phyloP scores from a whole-genome alignment of 306 rosid species.

The Dicorynia guianensis region DNA sequence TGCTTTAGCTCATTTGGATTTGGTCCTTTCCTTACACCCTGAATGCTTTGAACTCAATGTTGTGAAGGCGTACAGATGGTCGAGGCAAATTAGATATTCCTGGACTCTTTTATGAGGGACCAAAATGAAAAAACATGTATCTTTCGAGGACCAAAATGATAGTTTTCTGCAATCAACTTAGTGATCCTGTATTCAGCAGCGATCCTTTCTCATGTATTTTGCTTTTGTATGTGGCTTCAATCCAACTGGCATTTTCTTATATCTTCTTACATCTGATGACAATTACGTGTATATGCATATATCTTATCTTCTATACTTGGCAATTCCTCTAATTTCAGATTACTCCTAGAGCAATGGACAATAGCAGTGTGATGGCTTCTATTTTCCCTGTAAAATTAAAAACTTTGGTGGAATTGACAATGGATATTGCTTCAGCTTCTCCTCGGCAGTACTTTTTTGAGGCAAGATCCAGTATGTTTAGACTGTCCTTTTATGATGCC shows the following conservation, averaged over 20 bases:
- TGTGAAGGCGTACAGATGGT: no score
- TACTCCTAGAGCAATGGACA: slow-evolving; percentile 54
- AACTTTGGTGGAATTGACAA: slow-evolving; percentile 74
- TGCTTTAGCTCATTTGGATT: no score
- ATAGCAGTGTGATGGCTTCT: slow-evolving; percentile 38
- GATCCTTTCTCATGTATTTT: not conserved
- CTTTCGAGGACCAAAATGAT: no score
- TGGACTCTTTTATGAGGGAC: no score
- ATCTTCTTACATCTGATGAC: slow-evolving; percentile 11
- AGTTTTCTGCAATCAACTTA: not conserved
- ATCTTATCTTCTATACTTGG: slow-evolving; percentile 18
- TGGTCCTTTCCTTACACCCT: no score
- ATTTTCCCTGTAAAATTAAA: slow-evolving; percentile 64
- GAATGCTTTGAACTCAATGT: no score
- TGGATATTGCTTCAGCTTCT: slow-evolving; percentile 94
- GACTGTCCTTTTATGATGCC: slow-evolving; percentile 37
- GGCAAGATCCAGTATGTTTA: slow-evolving; percentile 73
- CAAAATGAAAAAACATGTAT: no score
- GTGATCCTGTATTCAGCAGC: slow-evolving; percentile 3
- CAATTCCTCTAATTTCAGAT: slow-evolving; percentile 60
- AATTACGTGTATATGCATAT: not conserved
- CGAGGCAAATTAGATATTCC: no score
- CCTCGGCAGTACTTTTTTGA: slow-evolving; percentile 95
- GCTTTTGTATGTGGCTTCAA: slow-evolving; percentile 4
- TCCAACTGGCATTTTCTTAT: slow-evolving; percentile 18